Conservation (phyloP, 2,329 filamentous ascomycete species). For the Paecilomyces sp. region DNA sequence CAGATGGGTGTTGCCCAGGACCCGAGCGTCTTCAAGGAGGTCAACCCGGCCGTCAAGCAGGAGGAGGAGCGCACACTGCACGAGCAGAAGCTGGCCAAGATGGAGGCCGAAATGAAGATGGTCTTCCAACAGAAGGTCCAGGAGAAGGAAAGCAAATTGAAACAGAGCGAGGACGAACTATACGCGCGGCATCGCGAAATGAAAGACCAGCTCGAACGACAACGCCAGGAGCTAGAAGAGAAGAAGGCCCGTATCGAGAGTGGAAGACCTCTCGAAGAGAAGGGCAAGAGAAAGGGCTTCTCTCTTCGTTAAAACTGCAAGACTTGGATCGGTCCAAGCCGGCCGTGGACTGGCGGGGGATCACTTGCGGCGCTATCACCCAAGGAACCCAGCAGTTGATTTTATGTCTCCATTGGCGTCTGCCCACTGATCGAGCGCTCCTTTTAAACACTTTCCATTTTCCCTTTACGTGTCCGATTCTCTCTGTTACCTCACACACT, state of each 20-base stretch:
- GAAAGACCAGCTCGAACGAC: conserved; percentile 98
- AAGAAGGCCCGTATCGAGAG: conserved; percentile 96
- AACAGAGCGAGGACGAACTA: conserved; percentile 98
- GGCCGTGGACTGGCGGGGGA: conserved; percentile 5
- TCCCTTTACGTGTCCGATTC: conserved; percentile 12
- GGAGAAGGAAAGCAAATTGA: conserved; percentile 99
- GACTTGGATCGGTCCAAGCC: conserved; percentile 5
- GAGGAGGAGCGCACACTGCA: conserved; percentile 96
- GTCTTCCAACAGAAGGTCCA: conserved; percentile 99
- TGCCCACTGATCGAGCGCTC: conserved; percentile 8
- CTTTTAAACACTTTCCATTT: conserved; percentile 5
- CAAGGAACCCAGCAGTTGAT: conserved; percentile 4
- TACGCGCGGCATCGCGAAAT: conserved; percentile 98
- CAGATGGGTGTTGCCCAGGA: conserved; percentile 98
- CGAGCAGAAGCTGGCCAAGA: conserved; percentile 99
- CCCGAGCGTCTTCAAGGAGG: conserved; percentile 99
- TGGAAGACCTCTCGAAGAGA: conserved; percentile 91
- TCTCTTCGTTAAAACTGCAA: conserved; percentile 70
- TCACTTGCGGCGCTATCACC: conserved; percentile 6
- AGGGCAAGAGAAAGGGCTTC: conserved; percentile 98
- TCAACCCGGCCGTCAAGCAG: conserved; percentile 99
- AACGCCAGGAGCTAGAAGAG: conserved; percentile 91
- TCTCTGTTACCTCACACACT: conserved; percentile 21
- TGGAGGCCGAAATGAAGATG: conserved; percentile 99
- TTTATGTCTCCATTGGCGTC: conserved; percentile 3